Base-by-base conservation (phyloP, 768 basidiomycete species). In the Psilocybe cubensis region DNA sequence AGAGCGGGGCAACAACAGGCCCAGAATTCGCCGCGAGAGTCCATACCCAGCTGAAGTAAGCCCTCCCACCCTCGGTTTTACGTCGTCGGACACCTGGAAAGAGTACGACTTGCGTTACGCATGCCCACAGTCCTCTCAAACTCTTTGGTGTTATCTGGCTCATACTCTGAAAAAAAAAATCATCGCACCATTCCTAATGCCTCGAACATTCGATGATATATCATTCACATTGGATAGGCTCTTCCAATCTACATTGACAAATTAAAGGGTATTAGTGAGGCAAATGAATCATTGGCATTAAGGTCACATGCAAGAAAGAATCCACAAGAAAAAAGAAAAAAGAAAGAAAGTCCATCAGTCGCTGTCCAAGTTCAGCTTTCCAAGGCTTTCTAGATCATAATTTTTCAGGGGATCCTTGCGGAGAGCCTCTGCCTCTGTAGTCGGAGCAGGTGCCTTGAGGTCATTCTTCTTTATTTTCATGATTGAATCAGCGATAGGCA, bases 351-450 rank as follows among this genome's bases (percentile, higher is more conserved):
- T 29, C 43, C 31, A 11, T 56, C 52, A 52, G 35, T 43, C 43
- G 24, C 29, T 52, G 20, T 53, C 45, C 42, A 49, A 54, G 48
- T 41, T 47, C 47, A 61, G 35, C 23, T 24, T 25, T 25, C 46
- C 56, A 24, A 58, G 42, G 23, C 12, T 29, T 18, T 51, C 59
- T 12, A 52, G 56, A 31, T 54, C 44, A 57, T 92, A 91, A 66
- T 93, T 92, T 76, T 90, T 92, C 68, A 93, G 72, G 1, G 91
- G 91, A 67, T 92, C 88, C 63, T 83, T 89, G 58, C 91, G 78
- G 56, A 93, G 68, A 2, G 89, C 90, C 66, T 93, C 91, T 28
- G 89, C 89, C 70, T 92, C 90, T 2, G 87, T 83, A 27, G 79
- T 72, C 35, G 79, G 70, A 21, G 68, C 63, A 8, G 76, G 71